phyloP scores from a whole-genome alignment of 805 yeast genomes.

The Myxozyma udenii region DNA sequence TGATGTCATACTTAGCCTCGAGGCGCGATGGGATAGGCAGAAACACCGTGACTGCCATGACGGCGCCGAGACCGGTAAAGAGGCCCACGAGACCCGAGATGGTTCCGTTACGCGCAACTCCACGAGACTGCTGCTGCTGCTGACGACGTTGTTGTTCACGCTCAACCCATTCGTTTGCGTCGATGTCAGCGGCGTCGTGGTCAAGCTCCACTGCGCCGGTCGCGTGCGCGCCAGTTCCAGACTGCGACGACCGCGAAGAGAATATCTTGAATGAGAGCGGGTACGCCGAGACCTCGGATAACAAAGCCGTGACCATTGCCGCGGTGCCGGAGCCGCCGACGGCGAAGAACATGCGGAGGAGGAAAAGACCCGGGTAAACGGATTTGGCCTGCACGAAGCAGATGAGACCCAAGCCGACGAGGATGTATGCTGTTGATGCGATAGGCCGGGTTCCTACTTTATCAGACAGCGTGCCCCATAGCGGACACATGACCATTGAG shows the following conservation, averaged over 20 bases:
- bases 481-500: conserved; percentile 53
- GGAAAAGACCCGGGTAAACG: conserved; percentile 50
- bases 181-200: background rate
- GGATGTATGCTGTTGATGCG: conserved; percentile 48
- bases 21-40: conserved; percentile 57
- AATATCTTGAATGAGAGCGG: background rate
- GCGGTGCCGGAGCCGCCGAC: conserved; percentile 54
- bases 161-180: conserved; percentile 1
- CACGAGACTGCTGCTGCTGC: background rate
- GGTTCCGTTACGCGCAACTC: conserved; percentile 47
- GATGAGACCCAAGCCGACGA: conserved; percentile 48
- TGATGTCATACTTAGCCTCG: conserved; percentile 38
- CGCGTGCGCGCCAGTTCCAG: background rate
- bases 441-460: conserved; percentile 59
- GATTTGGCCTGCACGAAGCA: conserved; percentile 49
- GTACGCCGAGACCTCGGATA: conserved; percentile 44
- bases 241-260: background rate
- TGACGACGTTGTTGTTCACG: conserved; percentile 2
- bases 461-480: conserved; percentile 63
- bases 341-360: conserved; percentile 57
- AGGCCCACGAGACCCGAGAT: conserved; percentile 61
- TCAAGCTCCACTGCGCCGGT: background rate
- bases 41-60: conserved; percentile 55
- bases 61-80: conserved; percentile 64
- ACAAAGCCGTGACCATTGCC: conserved; percentile 59